A percentile compares a stretch with the other conserved stretches of the same genome.
Evolutionary conservation across 2,329 filamentous ascomycete species (phyloP).

Genomic region (Colletotrichum karsti): DNA sequence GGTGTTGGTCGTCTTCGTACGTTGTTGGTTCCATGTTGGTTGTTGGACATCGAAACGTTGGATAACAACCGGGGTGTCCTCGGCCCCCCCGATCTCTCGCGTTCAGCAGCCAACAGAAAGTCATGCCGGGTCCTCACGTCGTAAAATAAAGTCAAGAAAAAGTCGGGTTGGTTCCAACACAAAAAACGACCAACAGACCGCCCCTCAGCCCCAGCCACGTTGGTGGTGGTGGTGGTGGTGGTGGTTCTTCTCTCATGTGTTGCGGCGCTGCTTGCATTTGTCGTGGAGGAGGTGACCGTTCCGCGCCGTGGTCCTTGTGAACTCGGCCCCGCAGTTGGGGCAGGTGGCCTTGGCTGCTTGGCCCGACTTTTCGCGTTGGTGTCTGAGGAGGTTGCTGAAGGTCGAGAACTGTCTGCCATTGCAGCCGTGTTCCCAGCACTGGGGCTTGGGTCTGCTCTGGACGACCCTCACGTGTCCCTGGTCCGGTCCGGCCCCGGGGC

Average conservation of each 20-base stretch:
- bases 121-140: no score
- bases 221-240: no score
- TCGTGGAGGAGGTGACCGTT: conserved; percentile 89
- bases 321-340: conserved; percentile 91
- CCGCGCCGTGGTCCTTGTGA: conserved; percentile 86
- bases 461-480: conserved; percentile 70
- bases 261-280: conserved; percentile 84
- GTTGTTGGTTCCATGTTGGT: neutral
- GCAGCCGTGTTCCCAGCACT: conserved; percentile 97
- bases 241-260: no score
- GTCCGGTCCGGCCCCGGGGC: conserved; percentile 41
- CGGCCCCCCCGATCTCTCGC: neutral
- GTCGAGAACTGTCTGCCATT: conserved; percentile 96
- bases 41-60: neutral
- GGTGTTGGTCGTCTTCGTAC: conserved; percentile 3
- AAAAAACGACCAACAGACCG: no score
- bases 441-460: conserved; percentile 86
- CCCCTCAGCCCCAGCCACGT: no score
- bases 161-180: no score
- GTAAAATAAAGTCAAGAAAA: no score
- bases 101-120: neutral
- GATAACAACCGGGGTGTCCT: neutral
- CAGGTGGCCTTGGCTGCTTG: conserved; percentile 89
- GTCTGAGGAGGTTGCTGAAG: conserved; percentile 91
- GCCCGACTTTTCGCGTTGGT: conserved; percentile 94